Evolutionary conservation across 768 basidiomycete species (phyloP).

Genomic region (Leccinum truebloodii): DNA sequence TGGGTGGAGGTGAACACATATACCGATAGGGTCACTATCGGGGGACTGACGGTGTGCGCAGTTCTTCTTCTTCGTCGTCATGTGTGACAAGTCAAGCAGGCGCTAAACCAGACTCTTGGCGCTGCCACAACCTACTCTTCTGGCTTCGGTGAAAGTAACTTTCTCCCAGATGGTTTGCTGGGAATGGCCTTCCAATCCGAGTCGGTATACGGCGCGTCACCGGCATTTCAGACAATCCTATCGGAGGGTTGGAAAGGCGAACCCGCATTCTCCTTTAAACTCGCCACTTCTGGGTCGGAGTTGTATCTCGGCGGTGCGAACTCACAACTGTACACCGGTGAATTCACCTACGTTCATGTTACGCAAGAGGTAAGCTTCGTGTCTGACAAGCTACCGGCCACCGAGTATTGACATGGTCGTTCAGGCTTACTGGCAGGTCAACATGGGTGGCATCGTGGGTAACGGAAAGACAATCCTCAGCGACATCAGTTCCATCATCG

Average conservation of each 20-base stretch:
- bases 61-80: neutral
- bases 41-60: constrained; percentile 1
- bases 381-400: neutral
- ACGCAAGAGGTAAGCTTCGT: constrained; percentile 6
- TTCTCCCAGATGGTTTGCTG: constrained; percentile 29
- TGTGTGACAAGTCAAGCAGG: constrained; percentile 11
- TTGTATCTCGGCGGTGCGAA: constrained; percentile 56
- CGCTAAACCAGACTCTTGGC: constrained; percentile 11
- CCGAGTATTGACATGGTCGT: neutral
- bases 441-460: constrained; percentile 5
- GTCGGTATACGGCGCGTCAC: constrained; percentile 34
- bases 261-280: constrained; percentile 49
- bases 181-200: constrained; percentile 45
- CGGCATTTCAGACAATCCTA: constrained; percentile 44
- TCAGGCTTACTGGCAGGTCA: constrained; percentile 24
- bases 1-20: constrained; percentile 10
- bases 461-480: neutral
- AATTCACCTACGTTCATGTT: constrained; percentile 35
- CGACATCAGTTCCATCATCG: constrained; percentile 10
- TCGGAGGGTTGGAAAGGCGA: constrained; percentile 32
- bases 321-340: constrained; percentile 42
- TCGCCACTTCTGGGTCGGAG: constrained; percentile 43
- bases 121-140: constrained; percentile 11
- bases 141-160: neutral
- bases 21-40: constrained; percentile 3